Evolutionary conservation across 164 flowering plant genomes (phyloP).

Genomic region (Liquidambar formosana): DNA sequence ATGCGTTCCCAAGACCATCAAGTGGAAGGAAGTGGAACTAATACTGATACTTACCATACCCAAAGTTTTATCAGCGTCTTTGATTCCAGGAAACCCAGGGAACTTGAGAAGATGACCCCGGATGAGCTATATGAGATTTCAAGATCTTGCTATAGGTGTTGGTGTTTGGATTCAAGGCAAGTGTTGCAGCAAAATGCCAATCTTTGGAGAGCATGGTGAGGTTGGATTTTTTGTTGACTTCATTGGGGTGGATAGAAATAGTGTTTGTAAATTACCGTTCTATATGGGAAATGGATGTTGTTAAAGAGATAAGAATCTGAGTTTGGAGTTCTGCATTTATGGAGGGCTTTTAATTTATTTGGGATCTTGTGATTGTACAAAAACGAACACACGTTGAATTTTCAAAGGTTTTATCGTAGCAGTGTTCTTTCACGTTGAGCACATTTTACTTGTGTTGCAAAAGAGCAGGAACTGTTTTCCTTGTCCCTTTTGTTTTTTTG

Average conservation of each 20-base stretch:
- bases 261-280: not conserved
- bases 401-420: no score
- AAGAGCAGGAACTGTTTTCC: no score
- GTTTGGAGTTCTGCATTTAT: not conserved
- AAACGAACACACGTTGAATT: no score
- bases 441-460: no score
- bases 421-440: no score
- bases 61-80: constrained; percentile 16
- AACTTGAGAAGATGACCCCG: constrained; percentile 57
- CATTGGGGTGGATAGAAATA: not conserved
- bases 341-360: not conserved
- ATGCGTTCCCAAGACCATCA: constrained; percentile 55
- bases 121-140: constrained; percentile 61
- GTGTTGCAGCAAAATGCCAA: not conserved
- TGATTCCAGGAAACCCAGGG: constrained; percentile 29
- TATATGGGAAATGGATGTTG: not conserved
- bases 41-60: constrained; percentile 8
- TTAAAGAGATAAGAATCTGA: not conserved
- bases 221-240: not conserved
- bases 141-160: constrained; percentile 54
- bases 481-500: no score
- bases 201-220: constrained; percentile 14
- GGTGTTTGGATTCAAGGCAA: constrained; percentile 63
- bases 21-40: constrained; percentile 4
- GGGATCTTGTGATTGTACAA: not conserved